Conservation (phyloP, 2,329 filamentous ascomycete genomes). For the Cladophialophora carrionii region DNA sequence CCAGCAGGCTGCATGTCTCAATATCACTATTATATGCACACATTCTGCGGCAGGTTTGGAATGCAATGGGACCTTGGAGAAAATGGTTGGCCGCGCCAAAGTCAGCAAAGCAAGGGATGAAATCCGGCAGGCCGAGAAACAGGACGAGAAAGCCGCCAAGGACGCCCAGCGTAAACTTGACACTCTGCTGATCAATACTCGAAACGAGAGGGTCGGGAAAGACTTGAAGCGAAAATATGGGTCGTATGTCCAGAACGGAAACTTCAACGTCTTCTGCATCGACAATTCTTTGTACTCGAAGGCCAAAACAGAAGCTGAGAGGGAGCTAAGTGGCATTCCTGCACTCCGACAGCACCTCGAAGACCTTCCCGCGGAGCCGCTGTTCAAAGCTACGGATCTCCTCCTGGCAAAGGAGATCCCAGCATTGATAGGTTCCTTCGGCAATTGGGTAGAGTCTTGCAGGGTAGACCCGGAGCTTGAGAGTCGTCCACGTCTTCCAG, state of each 20-base stretch:
- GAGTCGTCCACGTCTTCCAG: background rate
- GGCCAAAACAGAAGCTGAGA: conserved; percentile 1
- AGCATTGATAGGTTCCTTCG: background rate
- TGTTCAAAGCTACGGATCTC: background rate
- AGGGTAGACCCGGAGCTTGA: background rate
- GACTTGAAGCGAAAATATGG: background rate
- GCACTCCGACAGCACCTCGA: background rate
- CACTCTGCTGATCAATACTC: background rate
- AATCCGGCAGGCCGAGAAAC: background rate
- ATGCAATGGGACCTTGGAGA: background rate
- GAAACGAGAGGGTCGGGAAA: background rate
- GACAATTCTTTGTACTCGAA: background rate
- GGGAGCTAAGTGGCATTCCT: background rate
- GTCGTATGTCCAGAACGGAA: background rate
- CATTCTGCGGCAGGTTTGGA: background rate
- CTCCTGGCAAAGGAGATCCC: background rate
- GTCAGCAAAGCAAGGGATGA: background rate
- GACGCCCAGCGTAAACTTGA: background rate
- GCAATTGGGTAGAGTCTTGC: background rate
- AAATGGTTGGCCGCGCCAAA: background rate
- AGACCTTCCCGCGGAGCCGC: background rate
- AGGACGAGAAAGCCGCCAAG: background rate
- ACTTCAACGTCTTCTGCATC: background rate
- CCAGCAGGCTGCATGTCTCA: background rate
- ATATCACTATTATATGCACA: background rate